Percentiles rank a stretch among this genome's conserved stretches.
Evolutionary conservation across 805 yeast genomes (phyloP).

Genomic region (Candida sanyiensis): DNA sequence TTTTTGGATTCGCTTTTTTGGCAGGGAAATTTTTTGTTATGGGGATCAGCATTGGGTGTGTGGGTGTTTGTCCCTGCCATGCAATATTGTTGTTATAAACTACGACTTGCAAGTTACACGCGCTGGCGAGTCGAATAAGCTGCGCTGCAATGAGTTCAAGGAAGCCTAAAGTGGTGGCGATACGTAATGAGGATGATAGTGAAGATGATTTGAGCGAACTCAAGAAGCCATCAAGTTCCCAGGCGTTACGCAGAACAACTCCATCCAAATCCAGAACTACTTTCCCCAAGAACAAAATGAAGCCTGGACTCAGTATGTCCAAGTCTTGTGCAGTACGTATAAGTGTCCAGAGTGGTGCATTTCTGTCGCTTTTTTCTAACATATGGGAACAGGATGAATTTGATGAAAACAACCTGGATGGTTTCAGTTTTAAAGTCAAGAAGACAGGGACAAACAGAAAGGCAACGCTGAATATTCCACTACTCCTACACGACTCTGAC

Average conservation of each 20-base stretch:
- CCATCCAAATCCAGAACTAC: no score
- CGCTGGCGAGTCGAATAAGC: neutral
- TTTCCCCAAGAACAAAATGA: neutral
- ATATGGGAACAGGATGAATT: neutral
- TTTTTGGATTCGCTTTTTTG: neutral
- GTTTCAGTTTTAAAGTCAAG: neutral
- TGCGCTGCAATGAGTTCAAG: neutral
- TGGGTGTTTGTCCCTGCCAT: no score
- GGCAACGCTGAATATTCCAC: neutral
- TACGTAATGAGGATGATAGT: constrained; percentile 11
- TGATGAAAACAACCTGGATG: neutral
- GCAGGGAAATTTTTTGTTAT: neutral
- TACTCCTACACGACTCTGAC: neutral
- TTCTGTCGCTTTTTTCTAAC: no score
- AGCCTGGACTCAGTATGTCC: no score
- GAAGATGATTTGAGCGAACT: no score
- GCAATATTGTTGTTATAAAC: no score
- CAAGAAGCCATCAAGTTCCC: no score
- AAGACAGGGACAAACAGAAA: neutral
- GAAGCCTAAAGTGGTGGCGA: constrained; percentile 17
- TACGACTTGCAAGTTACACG: no score
- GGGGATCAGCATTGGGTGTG: neutral
- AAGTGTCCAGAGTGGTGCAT: no score
- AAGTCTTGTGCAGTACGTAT: no score
- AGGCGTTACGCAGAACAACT: no score